phyloP scores from a whole-genome alignment of 2,329 filamentous ascomycete species.

The Neodidymelliopsis sp. region DNA sequence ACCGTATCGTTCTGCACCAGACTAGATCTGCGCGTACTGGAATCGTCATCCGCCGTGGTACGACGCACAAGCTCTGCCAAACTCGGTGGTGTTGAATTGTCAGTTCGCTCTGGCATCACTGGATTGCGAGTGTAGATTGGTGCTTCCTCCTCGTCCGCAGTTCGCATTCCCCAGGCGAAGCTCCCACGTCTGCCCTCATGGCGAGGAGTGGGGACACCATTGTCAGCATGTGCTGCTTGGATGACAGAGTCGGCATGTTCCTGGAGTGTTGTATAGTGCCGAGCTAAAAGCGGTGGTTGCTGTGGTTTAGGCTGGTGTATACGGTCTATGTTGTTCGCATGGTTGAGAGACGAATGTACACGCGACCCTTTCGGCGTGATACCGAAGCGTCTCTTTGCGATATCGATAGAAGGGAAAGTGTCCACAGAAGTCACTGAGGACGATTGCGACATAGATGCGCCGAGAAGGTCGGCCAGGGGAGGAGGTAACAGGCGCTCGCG shows the following conservation, averaged over 20 bases:
- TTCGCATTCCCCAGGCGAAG: constrained; percentile 31
- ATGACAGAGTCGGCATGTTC: constrained; percentile 34
- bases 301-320: constrained; percentile 9
- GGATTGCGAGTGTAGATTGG: constrained; percentile 18
- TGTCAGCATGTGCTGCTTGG: constrained; percentile 6
- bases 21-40: constrained; percentile 12
- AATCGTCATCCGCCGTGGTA: constrained; percentile 17
- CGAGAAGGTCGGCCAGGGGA: constrained; percentile 16
- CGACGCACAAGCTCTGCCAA: constrained; percentile 32
- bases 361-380: constrained; percentile 4
- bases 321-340: constrained; percentile 3
- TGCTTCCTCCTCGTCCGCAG: constrained; percentile 10
- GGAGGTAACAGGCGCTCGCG: constrained; percentile 16
- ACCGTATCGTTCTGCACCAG: constrained; percentile 22
- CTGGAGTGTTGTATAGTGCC: constrained; percentile 35
- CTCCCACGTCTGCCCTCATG: constrained; percentile 34
- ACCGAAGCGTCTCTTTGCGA: constrained; percentile 5
- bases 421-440: constrained; percentile 13
- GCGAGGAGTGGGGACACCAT: constrained; percentile 22
- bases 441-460: constrained; percentile 25
- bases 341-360: constrained; percentile 9
- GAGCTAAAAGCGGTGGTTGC: constrained; percentile 10
- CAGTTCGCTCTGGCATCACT: constrained; percentile 19
- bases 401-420: constrained; percentile 8
- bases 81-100: constrained; percentile 24